Percentiles rank a stretch among this genome's conserved stretches.
Evolutionary conservation across 1,284 basidiomycete species (phyloP).

Genomic region (Wallemia ichthyophaga): DNA sequence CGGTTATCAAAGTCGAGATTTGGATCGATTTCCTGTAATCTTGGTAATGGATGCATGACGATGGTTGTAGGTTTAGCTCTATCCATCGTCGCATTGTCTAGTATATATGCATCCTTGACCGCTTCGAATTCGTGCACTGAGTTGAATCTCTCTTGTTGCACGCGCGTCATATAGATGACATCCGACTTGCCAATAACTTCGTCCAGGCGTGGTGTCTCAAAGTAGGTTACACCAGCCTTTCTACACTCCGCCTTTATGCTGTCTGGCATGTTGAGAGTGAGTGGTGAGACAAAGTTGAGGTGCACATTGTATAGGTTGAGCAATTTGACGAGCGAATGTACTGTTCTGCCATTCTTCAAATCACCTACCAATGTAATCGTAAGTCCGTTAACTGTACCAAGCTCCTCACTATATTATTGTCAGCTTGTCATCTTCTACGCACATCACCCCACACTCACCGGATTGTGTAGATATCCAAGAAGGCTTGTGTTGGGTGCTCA

Average conservation of each 20-base stretch:
- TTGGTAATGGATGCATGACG: slow-evolving; percentile 89
- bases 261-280: slow-evolving; percentile 69
- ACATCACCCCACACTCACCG: slow-evolving; percentile 19
- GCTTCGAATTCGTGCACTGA: slow-evolving; percentile 53
- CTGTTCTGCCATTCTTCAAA: slow-evolving; percentile 91
- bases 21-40: slow-evolving; percentile 87
- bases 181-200: slow-evolving; percentile 79
- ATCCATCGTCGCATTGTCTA: slow-evolving; percentile 74
- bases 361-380: slow-evolving; percentile 87
- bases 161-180: slow-evolving; percentile 82
- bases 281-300: slow-evolving; percentile 75
- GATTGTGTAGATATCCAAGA: slow-evolving; percentile 88
- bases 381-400: slow-evolving; percentile 88
- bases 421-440: neutral
- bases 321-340: slow-evolving; percentile 79
- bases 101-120: slow-evolving; percentile 73
- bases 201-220: slow-evolving; percentile 55
- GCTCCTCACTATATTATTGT: slow-evolving; percentile 29
- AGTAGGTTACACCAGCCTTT: slow-evolving; percentile 48
- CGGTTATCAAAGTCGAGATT: slow-evolving; percentile 78
- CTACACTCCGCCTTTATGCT: slow-evolving; percentile 51
- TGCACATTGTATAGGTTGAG: slow-evolving; percentile 40
- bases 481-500: slow-evolving; percentile 87
- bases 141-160: slow-evolving; percentile 83
- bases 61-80: slow-evolving; percentile 87